Conservation (phyloP, 164 flowering plant species). For the Magnolia kwangsiensis region DNA sequence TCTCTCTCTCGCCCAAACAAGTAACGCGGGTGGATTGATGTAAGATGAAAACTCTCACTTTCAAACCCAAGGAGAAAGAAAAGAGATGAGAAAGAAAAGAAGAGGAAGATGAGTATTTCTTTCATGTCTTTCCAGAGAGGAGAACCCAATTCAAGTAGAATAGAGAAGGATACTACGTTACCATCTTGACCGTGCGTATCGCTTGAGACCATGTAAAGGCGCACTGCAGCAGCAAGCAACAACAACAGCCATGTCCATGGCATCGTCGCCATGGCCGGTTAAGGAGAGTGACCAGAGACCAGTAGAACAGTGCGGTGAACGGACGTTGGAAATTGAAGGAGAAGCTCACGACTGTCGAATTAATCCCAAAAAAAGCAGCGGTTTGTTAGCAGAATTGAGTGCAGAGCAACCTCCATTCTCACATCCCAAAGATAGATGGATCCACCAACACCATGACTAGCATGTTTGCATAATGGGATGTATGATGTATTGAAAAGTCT, state of each 20-base stretch:
- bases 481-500: neutral
- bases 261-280: neutral
- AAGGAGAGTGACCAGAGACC: neutral
- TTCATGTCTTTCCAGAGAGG: neutral
- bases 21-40: too few relatives aligned
- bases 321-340: neutral
- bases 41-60: too few relatives aligned
- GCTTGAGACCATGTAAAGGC: neutral
- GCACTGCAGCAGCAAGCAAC: neutral
- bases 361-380: neutral
- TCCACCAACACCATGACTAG: neutral
- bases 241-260: neutral
- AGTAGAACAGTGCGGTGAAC: neutral
- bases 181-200: neutral
- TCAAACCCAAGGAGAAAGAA: neutral
- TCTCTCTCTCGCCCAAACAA: too few relatives aligned
- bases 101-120: neutral
- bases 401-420: neutral
- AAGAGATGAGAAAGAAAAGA: neutral
- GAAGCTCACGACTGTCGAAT: neutral
- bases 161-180: neutral
- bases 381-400: neutral
- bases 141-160: neutral
- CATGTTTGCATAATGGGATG: too few relatives aligned
- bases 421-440: neutral